These are phyloP conservation scores for Xylaria grammica DNA, from an alignment of 495 filamentous ascomycete species.

Conservation along the genomic window DNA sequence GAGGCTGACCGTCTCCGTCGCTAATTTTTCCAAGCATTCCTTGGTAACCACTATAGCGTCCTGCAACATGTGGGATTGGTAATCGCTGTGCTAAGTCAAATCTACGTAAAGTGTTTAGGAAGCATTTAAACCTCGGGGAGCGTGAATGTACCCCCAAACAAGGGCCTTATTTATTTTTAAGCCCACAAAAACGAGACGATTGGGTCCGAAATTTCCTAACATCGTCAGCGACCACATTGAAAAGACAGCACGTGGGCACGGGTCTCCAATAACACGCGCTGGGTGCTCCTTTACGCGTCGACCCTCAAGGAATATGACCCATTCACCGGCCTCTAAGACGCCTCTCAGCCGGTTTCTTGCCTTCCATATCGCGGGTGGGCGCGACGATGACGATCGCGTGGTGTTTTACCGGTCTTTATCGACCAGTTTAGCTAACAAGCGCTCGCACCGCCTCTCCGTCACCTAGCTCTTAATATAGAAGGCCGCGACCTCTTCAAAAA, in stretches of 20 bases:
- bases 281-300: constrained; percentile 61
- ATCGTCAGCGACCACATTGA: constrained; percentile 70
- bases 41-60: too few relatives aligned
- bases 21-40: too few relatives aligned
- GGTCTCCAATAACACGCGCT: constrained; percentile 52
- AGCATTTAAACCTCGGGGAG: neutral
- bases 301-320: constrained; percentile 70
- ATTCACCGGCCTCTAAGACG: constrained; percentile 64
- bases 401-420: too few relatives aligned
- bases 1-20: constrained; percentile 56
- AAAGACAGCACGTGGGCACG: constrained; percentile 58
- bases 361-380: constrained; percentile 68
- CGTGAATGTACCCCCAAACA: neutral
- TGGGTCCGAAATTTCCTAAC: constrained; percentile 36
- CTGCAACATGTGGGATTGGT: constrained; percentile 16
- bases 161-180: neutral
- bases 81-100: neutral
- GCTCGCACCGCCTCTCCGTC: constrained; percentile 68
- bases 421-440: constrained; percentile 68
- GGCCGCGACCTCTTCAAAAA: constrained; percentile 69
- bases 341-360: constrained; percentile 60
- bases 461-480: constrained; percentile 78
- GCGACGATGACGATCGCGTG: constrained; percentile 76
- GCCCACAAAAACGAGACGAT: too few relatives aligned
- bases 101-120: neutral